Evolutionary conservation across 768 basidiomycete genomes (phyloP), one percentile per base, ranked within the genome.

Genomic region (Serpula lacrymans): DNA sequence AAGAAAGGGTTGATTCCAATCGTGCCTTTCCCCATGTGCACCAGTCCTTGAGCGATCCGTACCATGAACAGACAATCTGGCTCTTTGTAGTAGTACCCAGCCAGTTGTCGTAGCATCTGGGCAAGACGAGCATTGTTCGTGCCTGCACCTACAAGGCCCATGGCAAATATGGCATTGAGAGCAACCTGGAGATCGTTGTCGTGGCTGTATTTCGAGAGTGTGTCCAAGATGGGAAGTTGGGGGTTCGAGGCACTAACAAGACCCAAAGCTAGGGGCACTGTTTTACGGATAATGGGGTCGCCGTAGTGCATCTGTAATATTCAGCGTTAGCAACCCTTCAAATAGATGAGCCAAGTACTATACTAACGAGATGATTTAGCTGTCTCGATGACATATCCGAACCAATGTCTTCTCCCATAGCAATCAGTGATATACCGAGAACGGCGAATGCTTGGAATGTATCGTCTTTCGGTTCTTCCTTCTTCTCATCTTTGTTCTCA

Each of bases 21-120:
- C 11, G 94, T 97, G 25, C 96, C 96, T 67, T 99, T 99, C 62
- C 96, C 96, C 94, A 98, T 94, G 62, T 97, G 92, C n/a, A 97
- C 87, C 52, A 98, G 66, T 14, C 96, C 96, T 64, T 97, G 88
- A 2, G 95, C 90, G 43, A 99, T 81, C 40, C 96, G 83, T 14
- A 97, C 94, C 74, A 90, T 88, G 63, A 99, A 98, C 53, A 97
- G 64, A 58, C 91, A 95, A 56, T 99, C 93, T 1, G 94, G 82
- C 63, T 99, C 96, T 61, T 97, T 97, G 67, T 88, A 77, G 65
- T 99, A 99, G 69, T 98, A 99, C n/a, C 89, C 89, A 9, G 95
- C 93, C 4, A 99, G 75, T 58, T 94, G 92, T 29, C 96, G 76
- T 23, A 99, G 78, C 95, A 99, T 96, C 66, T 99, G 96, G 10